phyloP scores from a whole-genome alignment of 2,329 filamentous ascomycete genomes.

The Sporothrix mexicana region DNA sequence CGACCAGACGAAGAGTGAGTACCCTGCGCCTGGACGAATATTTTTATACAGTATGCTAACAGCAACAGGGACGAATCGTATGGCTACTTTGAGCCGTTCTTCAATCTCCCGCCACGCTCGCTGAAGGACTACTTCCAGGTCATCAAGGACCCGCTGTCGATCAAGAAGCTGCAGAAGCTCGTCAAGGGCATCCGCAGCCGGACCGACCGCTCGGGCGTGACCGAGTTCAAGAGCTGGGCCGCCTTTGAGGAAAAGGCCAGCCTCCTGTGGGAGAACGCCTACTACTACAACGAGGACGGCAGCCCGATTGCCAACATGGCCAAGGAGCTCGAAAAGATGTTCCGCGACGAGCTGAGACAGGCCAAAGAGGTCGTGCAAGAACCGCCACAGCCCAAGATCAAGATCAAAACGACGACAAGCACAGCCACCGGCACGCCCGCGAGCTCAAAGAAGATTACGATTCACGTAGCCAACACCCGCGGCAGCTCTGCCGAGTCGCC shows the following conservation, averaged over 20 bases:
- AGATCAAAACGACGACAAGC: conserved; percentile 74
- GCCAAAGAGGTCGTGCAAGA: conserved; percentile 76
- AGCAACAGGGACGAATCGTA: conserved; percentile 61
- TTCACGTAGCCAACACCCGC: conserved; percentile 67
- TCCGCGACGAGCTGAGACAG: conserved; percentile 70
- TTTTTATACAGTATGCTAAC: neutral
- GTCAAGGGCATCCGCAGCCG: conserved; percentile 75
- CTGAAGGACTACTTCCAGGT: conserved; percentile 86
- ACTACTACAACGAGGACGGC: conserved; percentile 88
- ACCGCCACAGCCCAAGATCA: conserved; percentile 77
- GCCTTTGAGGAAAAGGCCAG: conserved; percentile 80
- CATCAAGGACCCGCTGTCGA: conserved; percentile 79
- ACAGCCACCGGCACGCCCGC: conserved; percentile 50
- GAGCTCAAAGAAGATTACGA: conserved; percentile 69
- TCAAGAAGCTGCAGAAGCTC: conserved; percentile 77
- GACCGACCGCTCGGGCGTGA: conserved; percentile 65
- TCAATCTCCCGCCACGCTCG: conserved; percentile 75
- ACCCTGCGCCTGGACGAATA: too few species aligned
- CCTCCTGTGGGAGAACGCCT: conserved; percentile 86
- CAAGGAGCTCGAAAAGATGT: conserved; percentile 71
- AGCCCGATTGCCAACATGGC: conserved; percentile 83
- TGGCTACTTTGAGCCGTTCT: conserved; percentile 73
- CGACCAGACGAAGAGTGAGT: conserved; percentile 63
- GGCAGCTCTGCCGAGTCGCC: conserved; percentile 61
- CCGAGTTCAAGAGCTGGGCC: conserved; percentile 81